Base-by-base conservation (phyloP, 1,284 basidiomycete species). In the Trametes pubescens region DNA sequence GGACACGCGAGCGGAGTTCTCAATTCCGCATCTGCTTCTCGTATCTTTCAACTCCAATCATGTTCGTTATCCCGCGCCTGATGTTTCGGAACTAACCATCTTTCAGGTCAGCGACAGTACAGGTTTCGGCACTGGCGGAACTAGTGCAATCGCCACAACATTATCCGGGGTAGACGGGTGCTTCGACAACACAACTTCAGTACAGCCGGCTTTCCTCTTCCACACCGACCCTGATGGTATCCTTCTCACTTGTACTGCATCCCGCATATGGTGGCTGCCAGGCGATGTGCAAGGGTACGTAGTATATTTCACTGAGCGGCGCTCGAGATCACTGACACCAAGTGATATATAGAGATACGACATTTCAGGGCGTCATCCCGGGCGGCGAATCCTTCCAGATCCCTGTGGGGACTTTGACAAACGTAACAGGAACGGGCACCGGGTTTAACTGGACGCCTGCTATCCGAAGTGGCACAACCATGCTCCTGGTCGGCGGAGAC, bases 351-450 rank as follows among this genome's bases (percentile, higher is more conserved):
- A 89, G 89, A 11, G 82, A 73, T 2, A 82, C 86, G 3, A 82
- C 76, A 35, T 90, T 93, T 74, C 79, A 86, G 46, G 91, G 90
- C 10, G 79, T 93, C 47, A 93, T 94, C 37, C 92, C 92, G 1
- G 92, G 91, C 2, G 92, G 92, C 18, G 78, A 91, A 56, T 90
- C 91, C 0, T 93, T 93, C 72, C 72, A 80, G 8, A 84, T 93
- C 59, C 86, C 88, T 1, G 61, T 81, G 59, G 79, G 79, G 8
- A 38, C 70, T 1, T 73, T 86, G 29, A 82, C 86, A 1, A 75
- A 78, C 9, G 74, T 82, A 0, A 32, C 72, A 0, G 64, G 70
- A 0, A 75, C 85, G 65, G 90, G 90, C 5, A 82, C 76, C 4
- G 89, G 90, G 3, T 92, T 93, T 69, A 75, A 72, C n/a, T 94